Evolutionary conservation across 2,329 filamentous ascomycete genomes (phyloP).

Genomic region (Thelonectria rubi): DNA sequence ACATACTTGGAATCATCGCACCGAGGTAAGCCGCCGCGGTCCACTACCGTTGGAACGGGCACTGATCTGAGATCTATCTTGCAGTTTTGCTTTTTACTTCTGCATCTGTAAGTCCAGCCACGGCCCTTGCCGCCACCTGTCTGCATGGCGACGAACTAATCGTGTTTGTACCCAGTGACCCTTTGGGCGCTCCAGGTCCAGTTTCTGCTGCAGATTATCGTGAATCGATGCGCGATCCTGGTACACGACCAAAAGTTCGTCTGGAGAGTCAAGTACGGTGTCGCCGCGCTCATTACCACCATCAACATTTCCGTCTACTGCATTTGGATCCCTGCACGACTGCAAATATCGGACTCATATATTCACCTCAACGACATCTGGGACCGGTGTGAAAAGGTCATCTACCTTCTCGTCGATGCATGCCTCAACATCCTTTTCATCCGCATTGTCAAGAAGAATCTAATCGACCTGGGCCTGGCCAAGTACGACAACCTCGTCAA

Average conservation of each 20-base stretch:
- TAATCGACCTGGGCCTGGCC: constrained; percentile 56
- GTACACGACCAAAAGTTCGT: constrained; percentile 15
- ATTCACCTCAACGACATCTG: constrained; percentile 55
- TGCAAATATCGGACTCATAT: constrained; percentile 49
- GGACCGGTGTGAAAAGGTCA: constrained; percentile 58
- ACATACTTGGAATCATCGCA: constrained; percentile 27
- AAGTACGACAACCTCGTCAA: constrained; percentile 46
- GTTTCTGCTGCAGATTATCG: constrained; percentile 29
- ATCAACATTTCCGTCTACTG: constrained; percentile 59
- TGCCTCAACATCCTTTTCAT: constrained; percentile 56
- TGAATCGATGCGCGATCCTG: constrained; percentile 27
- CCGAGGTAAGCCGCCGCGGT: constrained; percentile 19
- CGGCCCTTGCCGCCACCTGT: not conserved
- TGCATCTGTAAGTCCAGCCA: constrained; percentile 15
- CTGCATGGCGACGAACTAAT: not conserved
- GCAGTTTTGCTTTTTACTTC: constrained; percentile 19
- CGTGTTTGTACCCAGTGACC: not conserved
- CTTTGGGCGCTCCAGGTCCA: constrained; percentile 26
- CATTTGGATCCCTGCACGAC: constrained; percentile 59
- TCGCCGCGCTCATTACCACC: constrained; percentile 48
- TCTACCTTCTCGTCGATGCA: constrained; percentile 56
- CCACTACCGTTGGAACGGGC: not conserved
- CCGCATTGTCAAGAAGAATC: constrained; percentile 51
- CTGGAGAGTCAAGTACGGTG: constrained; percentile 19
- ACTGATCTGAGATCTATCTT: not conserved